Evolutionary conservation across 1,139 yeast species (phyloP).

Genomic region (Hemisphaericaspora xylofermentans): DNA sequence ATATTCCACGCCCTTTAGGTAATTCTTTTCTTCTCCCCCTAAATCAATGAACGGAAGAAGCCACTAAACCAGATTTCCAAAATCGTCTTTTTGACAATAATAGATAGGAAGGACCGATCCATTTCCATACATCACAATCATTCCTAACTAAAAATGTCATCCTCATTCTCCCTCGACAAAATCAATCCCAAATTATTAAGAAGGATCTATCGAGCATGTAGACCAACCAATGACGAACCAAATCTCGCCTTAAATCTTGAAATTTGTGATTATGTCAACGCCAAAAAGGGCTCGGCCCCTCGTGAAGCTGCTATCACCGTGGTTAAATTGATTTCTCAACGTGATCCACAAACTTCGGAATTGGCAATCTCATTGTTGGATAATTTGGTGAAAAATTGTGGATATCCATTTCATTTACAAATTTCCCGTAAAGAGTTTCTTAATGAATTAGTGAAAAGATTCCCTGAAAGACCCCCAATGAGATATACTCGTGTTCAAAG

Average conservation of each 20-base stretch:
- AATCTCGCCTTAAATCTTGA: constrained; percentile 85
- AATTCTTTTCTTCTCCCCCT: background rate
- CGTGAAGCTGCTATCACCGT: constrained; percentile 93
- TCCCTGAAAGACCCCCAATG: constrained; percentile 93
- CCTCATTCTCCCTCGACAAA: constrained; percentile 43
- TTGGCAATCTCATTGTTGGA: constrained; percentile 65
- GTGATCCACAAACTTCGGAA: constrained; percentile 76
- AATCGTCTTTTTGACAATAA: too few relatives aligned
- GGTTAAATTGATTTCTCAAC: constrained; percentile 77
- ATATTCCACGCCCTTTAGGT: constrained; percentile 1
- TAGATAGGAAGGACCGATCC: too few relatives aligned
- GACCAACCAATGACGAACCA: constrained; percentile 82
- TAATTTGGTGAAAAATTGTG: constrained; percentile 93
- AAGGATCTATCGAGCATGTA: constrained; percentile 83
- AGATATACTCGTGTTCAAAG: constrained; percentile 82
- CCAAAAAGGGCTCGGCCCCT: constrained; percentile 87
- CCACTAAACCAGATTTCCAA: too few relatives aligned
- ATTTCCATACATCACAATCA: too few relatives aligned
- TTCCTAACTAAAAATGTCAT: constrained; percentile 8
- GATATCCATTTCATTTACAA: constrained; percentile 94
- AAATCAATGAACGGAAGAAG: background rate
- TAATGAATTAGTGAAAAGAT: constrained; percentile 86
- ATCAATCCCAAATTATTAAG: constrained; percentile 61
- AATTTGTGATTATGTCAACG: constrained; percentile 90
- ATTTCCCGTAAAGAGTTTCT: constrained; percentile 92